Evolutionary conservation across 192 early-diverging fungal species (phyloP).

Genomic region (Spinellus fusiger): DNA sequence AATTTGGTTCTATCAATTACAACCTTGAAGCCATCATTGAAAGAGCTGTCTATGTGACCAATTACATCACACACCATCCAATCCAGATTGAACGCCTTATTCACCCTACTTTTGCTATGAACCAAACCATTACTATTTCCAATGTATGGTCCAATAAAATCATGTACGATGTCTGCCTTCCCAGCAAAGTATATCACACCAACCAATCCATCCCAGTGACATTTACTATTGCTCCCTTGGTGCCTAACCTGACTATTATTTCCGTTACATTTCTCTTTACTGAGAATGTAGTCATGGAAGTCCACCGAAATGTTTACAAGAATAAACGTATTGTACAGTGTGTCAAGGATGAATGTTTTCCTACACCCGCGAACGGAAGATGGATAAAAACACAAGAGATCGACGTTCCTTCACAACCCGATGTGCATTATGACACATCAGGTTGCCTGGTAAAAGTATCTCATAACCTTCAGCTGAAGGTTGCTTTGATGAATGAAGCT

Average conservation of each 20-base stretch:
- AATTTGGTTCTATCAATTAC: constrained; percentile 46
- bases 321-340: constrained; percentile 1
- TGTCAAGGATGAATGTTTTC: constrained; percentile 7
- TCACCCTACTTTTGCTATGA: constrained; percentile 32
- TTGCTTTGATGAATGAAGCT: constrained; percentile 24
- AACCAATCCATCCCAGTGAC: constrained; percentile 44
- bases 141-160: constrained; percentile 54
- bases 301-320: constrained; percentile 1
- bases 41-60: constrained; percentile 43
- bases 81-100: constrained; percentile 40
- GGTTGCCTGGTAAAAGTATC: constrained; percentile 24
- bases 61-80: constrained; percentile 23
- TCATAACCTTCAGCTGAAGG: constrained; percentile 31
- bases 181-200: constrained; percentile 40
- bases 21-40: constrained; percentile 45
- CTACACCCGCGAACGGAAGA: background rate
- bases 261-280: constrained; percentile 39
- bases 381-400: constrained; percentile 6
- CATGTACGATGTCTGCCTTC: constrained; percentile 48
- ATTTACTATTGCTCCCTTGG: constrained; percentile 41
- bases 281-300: constrained; percentile 45
- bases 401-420: background rate
- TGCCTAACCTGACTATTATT: constrained; percentile 38
- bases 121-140: constrained; percentile 42
- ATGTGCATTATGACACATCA: constrained; percentile 15